Evolutionary conservation across 306 rosid genomes (phyloP).

Genomic region (Calophaca sinica): DNA sequence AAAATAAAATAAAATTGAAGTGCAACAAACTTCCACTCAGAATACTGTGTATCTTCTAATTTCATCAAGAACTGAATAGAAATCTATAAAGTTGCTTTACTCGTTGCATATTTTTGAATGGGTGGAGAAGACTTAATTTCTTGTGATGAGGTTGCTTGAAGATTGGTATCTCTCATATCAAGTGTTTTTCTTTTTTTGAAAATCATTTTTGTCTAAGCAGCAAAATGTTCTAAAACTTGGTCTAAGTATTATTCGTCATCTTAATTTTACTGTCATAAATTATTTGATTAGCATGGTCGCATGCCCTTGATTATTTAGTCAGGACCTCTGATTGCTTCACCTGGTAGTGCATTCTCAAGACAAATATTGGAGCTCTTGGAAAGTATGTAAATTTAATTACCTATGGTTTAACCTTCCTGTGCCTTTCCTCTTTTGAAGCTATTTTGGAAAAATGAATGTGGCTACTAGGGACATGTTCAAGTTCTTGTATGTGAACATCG

Average conservation of each 20-base stretch:
- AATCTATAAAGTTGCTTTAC: neutral
- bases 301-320: neutral
- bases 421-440: neutral
- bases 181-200: neutral
- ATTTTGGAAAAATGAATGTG: slow-evolving; percentile 19
- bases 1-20: too few relatives aligned
- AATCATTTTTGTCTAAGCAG: neutral
- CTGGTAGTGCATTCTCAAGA: neutral
- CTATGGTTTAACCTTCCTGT: neutral
- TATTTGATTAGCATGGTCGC: neutral
- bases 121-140: neutral
- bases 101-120: neutral
- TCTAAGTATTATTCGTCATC: neutral
- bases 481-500: slow-evolving; percentile 3
- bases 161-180: neutral
- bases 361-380: neutral
- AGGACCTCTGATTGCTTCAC: neutral
- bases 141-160: neutral
- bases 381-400: neutral
- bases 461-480: neutral
- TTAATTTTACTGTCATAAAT: too few relatives aligned
- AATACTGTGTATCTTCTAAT: slow-evolving; percentile 10
- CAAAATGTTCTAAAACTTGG: slow-evolving; percentile 4
- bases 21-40: neutral
- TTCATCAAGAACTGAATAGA: neutral